Conservation (phyloP, 2,329 filamentous ascomycete genomes). For the Hortaea werneckii region DNA sequence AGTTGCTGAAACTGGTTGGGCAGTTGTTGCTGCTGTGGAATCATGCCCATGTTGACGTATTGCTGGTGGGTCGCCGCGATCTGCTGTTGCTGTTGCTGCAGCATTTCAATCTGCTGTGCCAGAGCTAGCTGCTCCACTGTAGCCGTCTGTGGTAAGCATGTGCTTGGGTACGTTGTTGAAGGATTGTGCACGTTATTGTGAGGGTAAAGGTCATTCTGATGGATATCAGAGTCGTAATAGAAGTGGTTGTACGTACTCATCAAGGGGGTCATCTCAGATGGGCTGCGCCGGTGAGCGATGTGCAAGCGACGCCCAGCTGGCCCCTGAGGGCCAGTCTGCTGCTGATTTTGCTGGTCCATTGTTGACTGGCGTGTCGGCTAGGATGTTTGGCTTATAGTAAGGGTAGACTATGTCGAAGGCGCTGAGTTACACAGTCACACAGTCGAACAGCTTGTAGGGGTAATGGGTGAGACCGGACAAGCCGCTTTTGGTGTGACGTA, state of each 20-base stretch:
- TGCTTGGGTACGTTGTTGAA: not conserved
- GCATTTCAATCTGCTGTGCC: constrained; percentile 93
- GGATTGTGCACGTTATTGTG: not conserved
- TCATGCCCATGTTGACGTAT: constrained; percentile 95
- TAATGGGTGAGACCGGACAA: too few species aligned
- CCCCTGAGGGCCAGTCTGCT: constrained; percentile 41
- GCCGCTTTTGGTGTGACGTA: constrained; percentile 13
- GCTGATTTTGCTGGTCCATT: constrained; percentile 42
- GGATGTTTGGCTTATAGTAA: not conserved
- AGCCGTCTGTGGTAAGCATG: not conserved
- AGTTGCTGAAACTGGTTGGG: constrained; percentile 66
- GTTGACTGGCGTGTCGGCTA: not conserved
- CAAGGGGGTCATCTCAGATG: constrained; percentile 90
- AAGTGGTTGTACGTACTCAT: constrained; percentile 66
- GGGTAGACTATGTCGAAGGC: too few species aligned
- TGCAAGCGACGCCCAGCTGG: constrained; percentile 83
- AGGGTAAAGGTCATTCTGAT: not conserved
- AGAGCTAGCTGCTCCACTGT: constrained; percentile 94
- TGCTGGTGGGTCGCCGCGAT: constrained; percentile 94
- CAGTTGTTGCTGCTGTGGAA: constrained; percentile 73
- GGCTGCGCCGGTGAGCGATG: constrained; percentile 93
- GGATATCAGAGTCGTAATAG: not conserved
- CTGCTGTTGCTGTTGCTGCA: constrained; percentile 96
- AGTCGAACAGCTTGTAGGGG: too few species aligned
- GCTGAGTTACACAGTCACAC: too few species aligned